These are phyloP conservation scores for Tricholoma flavovirens DNA, from an alignment of 768 basidiomycete genomes.

Conservation along the genomic window DNA sequence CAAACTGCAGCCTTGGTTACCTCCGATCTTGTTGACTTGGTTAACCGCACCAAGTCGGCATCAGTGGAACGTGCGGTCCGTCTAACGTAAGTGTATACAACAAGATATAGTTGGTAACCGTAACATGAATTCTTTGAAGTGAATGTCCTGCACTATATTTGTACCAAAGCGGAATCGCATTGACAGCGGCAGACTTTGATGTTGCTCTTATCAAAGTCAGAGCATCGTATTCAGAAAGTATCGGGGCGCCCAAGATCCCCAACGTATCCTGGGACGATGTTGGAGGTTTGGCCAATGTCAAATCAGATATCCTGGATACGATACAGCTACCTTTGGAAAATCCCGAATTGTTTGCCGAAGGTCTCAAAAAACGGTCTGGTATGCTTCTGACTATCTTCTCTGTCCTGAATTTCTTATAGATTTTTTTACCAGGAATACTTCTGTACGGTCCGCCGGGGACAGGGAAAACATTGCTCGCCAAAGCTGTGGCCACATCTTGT, in stretches of 20 bases:
- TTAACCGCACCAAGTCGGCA: slow-evolving; percentile 48
- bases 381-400: slow-evolving; percentile 9
- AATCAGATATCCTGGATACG: slow-evolving; percentile 91
- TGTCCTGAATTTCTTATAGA: not conserved
- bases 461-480: slow-evolving; percentile 91
- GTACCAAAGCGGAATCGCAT: slow-evolving; percentile 33
- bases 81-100: slow-evolving; percentile 27
- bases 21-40: slow-evolving; percentile 69
- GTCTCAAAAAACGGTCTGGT: slow-evolving; percentile 96
- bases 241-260: slow-evolving; percentile 97
- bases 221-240: slow-evolving; percentile 79
- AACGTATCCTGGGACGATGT: slow-evolving; percentile 97
- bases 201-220: slow-evolving; percentile 66
- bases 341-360: slow-evolving; percentile 85
- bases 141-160: slow-evolving; percentile 20
- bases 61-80: slow-evolving; percentile 44
- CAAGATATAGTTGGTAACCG: not conserved
- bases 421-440: slow-evolving; percentile 58
- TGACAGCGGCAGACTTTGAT: slow-evolving; percentile 64
- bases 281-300: slow-evolving; percentile 83
- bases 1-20: slow-evolving; percentile 92
- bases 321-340: slow-evolving; percentile 88
- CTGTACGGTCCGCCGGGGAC: slow-evolving; percentile 95
- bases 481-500: slow-evolving; percentile 94
- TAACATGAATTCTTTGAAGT: slow-evolving; percentile 13